Evolutionary conservation across 768 basidiomycete genomes (phyloP).

Genomic region (Russula emetica): DNA sequence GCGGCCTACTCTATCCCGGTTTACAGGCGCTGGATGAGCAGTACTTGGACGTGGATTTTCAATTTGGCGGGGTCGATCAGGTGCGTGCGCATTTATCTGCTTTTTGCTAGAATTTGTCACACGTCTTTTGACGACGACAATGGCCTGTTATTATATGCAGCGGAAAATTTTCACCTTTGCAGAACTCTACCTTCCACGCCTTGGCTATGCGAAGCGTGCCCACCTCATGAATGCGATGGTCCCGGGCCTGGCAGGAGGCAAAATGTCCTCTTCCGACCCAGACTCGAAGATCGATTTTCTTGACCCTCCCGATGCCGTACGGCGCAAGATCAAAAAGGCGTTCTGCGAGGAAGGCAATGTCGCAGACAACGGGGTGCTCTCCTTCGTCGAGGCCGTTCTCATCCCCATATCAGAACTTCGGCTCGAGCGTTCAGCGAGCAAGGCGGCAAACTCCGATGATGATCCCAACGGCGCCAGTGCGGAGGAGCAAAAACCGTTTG

Average conservation of each 20-base stretch:
- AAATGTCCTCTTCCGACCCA: constrained; percentile 98
- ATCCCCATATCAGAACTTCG: constrained; percentile 81
- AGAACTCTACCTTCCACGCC: constrained; percentile 87
- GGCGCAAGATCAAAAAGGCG: constrained; percentile 85
- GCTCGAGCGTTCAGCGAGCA: constrained; percentile 39
- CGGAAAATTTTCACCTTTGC: constrained; percentile 99
- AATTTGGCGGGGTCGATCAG: constrained; percentile 98
- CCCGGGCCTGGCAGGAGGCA: constrained; percentile 88
- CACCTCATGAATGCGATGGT: constrained; percentile 99
- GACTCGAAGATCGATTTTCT: constrained; percentile 99
- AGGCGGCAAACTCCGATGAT: constrained; percentile 37
- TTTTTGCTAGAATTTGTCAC: neutral
- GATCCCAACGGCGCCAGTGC: constrained; percentile 46
- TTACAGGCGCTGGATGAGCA: constrained; percentile 96
- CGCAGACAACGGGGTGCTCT: constrained; percentile 80
- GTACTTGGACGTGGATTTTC: constrained; percentile 93
- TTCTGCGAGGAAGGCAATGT: constrained; percentile 93
- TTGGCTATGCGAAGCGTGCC: constrained; percentile 91
- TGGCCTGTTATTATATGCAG: constrained; percentile 42
- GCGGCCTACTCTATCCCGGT: constrained; percentile 92
- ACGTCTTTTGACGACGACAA: neutral
- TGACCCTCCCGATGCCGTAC: constrained; percentile 75
- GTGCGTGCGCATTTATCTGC: constrained; percentile 40
- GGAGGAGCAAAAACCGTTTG: constrained; percentile 58
- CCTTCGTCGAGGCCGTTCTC: constrained; percentile 78